Conservation (phyloP, 202 grass and related monocot genomes). For the Musa balbisiana region DNA sequence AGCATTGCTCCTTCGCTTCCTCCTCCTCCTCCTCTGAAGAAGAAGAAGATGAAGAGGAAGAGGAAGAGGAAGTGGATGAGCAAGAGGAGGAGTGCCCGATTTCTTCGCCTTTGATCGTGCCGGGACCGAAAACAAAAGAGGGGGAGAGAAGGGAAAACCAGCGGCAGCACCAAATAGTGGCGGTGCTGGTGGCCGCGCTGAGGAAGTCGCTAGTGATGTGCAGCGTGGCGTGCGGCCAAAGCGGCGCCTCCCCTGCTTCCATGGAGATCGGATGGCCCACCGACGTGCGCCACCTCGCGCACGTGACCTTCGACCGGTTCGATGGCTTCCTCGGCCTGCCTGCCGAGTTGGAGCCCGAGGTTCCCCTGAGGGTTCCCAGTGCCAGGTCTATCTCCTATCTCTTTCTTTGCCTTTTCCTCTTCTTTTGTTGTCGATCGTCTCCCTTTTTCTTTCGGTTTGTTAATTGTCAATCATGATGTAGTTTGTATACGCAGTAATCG, state of each 20-base stretch:
- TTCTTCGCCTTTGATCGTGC: constrained; percentile 56
- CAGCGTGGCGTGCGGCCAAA: constrained; percentile 30
- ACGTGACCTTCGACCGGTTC: constrained; percentile 95
- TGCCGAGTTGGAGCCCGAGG: constrained; percentile 69
- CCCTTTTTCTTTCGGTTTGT: not conserved
- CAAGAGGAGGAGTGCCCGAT: constrained; percentile 40
- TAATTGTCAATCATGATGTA: not conserved
- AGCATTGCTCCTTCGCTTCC: too few relatives aligned
- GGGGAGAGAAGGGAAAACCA: constrained; percentile 25
- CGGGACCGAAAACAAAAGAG: constrained; percentile 18
- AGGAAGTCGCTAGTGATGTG: constrained; percentile 84
- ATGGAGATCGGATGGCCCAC: constrained; percentile 90
- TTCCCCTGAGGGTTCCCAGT: constrained; percentile 60
- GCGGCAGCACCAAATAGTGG: constrained; percentile 27
- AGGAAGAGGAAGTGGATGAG: constrained; percentile 39
- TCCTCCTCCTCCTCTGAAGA: too few relatives aligned
- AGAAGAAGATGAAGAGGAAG: constrained; percentile 7
- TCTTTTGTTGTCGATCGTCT: not conserved
- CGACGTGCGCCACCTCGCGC: constrained; percentile 78
- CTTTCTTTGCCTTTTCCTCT: not conserved
- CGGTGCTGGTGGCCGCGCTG: constrained; percentile 59
- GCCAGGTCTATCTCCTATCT: constrained; percentile 47
- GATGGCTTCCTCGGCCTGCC: constrained; percentile 93
- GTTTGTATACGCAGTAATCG: too few relatives aligned
- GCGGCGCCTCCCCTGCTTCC: constrained; percentile 11